Base-by-base conservation (phyloP, 352 stramenopile genomes). In the Pythium oligandrum region DNA sequence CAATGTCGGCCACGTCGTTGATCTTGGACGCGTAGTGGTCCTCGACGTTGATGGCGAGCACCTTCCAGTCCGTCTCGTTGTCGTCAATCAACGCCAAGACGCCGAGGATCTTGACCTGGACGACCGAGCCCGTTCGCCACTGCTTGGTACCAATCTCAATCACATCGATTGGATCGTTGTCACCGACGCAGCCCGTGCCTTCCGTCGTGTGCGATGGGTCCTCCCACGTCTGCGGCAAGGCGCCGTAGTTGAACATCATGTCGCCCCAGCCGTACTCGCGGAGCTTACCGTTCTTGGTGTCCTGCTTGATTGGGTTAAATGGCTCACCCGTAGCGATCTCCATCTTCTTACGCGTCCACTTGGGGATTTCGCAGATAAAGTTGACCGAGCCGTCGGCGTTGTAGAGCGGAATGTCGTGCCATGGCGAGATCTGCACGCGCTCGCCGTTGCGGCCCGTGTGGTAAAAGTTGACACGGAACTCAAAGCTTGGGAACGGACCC, bases 51-150 rank as follows among this genome's bases (percentile, higher is more conserved):
- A 99, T 97, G 63, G 86, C 95, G 62, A 99, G 87, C 49, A 99
- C 90, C 85, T 99, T 99, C 97, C 96, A 99, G 75, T 99, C 97
- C 59, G 98, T 96, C 82, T 99, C 97, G 61, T 98, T 98, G 82
- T 99, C 96, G 74, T 99, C 97, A 63, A 99, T 99, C 77, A 99
- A 97, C 55, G 95, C 97, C 40, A 99, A 75, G 50, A 98, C 95
- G 51, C 97, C 97, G n/a, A 99, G 73, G 46, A 97, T 81, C 86
- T 99, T 99, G 66, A 99, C 95, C 64, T 96, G 83, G 59, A 96
- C 94, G 55, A 99, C 86, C 33, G 84, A 86, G 60, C 97, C 97
- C 54, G 90, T 97, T 38, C 73, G 75, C 66, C 97, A 89, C 55
- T 96, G 75, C 58, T 95, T 89, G 37, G 81, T 97, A 33, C 97